Conservation (phyloP, 2,329 filamentous ascomycete genomes). For the Claviceps cyperi region DNA sequence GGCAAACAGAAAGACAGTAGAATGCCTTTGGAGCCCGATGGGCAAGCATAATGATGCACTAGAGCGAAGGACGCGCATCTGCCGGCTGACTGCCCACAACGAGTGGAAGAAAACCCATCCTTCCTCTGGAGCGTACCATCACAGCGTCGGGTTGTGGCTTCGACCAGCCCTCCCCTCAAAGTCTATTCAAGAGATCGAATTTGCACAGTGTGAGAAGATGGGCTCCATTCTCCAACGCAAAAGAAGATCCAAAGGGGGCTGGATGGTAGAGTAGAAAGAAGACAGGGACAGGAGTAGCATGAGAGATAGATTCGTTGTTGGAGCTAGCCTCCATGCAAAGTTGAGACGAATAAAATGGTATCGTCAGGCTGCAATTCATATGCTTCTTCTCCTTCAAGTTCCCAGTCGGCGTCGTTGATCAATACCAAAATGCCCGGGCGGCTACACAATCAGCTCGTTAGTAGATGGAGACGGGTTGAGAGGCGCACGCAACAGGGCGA, state of each 20-base stretch:
- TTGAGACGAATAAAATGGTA: constrained; percentile 91
- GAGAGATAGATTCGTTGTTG: constrained; percentile 1
- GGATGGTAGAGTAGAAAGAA: background rate
- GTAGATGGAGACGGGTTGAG: constrained; percentile 5
- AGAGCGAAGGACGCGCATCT: background rate
- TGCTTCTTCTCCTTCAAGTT: constrained; percentile 84
- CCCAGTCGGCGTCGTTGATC: constrained; percentile 98
- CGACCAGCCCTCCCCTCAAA: background rate
- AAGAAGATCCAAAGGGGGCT: background rate
- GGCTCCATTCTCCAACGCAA: background rate
- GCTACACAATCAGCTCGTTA: constrained; percentile 30
- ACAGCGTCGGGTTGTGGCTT: background rate
- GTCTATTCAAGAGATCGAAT: background rate
- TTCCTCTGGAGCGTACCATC: background rate
- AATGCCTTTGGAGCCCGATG: background rate
- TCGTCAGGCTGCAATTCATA: constrained; percentile 74
- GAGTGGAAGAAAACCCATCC: background rate
- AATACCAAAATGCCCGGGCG: constrained; percentile 90
- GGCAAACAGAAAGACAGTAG: background rate
- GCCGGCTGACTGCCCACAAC: background rate
- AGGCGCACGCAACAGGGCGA: background rate
- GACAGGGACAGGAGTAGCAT: background rate
- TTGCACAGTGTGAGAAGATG: background rate
- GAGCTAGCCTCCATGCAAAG: constrained; percentile 72
- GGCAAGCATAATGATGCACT: background rate